Evolutionary conservation across 306 rosid genomes (phyloP).

Genomic region (Pyrus betulifolia): DNA sequence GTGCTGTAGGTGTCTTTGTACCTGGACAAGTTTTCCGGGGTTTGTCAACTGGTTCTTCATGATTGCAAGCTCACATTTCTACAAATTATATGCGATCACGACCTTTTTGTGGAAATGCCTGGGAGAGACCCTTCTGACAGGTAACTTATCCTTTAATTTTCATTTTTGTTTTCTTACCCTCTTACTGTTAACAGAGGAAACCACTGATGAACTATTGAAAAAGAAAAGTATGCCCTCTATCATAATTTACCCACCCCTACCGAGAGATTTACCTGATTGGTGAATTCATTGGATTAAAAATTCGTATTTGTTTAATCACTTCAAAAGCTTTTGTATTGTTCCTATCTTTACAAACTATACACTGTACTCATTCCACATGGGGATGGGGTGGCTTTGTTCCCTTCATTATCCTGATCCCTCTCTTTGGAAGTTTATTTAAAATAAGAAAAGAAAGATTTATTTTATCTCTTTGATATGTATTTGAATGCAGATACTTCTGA

Average conservation of each 20-base stretch:
- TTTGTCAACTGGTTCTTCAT: constrained; percentile 86
- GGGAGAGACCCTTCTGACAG: constrained; percentile 99
- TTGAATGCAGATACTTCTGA: not conserved
- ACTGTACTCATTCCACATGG: not conserved
- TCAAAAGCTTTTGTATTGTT: not conserved
- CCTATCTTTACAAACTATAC: not conserved
- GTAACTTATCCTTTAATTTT: constrained; percentile 25
- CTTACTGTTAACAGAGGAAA: not conserved
- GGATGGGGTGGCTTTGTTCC: not conserved
- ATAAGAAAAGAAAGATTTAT: not conserved
- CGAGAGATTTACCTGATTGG: not conserved
- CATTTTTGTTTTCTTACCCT: not conserved
- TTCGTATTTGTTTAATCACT: not conserved
- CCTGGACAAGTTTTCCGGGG: constrained; percentile 94
- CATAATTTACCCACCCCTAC: not conserved
- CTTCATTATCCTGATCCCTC: not conserved
- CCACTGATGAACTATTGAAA: not conserved
- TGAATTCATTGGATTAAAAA: not conserved
- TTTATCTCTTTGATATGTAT: not conserved
- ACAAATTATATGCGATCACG: constrained; percentile 90
- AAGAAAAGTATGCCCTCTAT: not conserved
- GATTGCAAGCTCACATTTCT: constrained; percentile 94
- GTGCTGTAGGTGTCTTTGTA: constrained; percentile 82
- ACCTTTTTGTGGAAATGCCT: constrained; percentile 99
- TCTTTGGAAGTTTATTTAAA: not conserved